Evolutionary conservation across 2,329 filamentous ascomycete species (phyloP), one percentile per base, ranked within the genome.

Genomic region (Graphiopsis chlorocephala): DNA sequence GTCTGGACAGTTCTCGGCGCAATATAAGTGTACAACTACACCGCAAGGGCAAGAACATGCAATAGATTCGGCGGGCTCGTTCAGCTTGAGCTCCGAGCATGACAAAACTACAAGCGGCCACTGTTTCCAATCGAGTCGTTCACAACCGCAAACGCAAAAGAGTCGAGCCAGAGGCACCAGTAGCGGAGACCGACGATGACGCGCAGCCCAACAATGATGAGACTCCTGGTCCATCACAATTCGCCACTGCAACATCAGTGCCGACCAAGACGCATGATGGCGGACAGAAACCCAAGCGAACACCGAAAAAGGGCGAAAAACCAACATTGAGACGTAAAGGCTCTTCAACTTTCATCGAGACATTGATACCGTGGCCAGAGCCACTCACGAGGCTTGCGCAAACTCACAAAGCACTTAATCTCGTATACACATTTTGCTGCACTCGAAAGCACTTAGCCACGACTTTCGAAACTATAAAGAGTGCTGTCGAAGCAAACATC

Each of bases 371-470:
- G 48, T 97, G 94, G 93, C 93, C 93, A 0, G 83, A 86, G 1
- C 82, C 85, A 53, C 91, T 98, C 76, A 89, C 86, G 64, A 81
- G 83, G 48, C 83, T 98, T 10, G 87, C 90, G 28, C 88, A 89
- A 75, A 90, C 89, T 0, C 91, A 98, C 75, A 86, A 88, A 66
- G 94, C 95, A 1, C 80, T 99, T 66, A 99, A 97, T 71, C 80
- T 98, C 1, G 92, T 98, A 0, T 97, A 92, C 72, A 98, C 95
- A 0, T 98, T 99, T 74, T 96, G 92, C 79, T 95, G 89, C 74
- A 94, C 94, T 1, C 88, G 95, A 53, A 97, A 96, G 75, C 91
- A 98, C 72, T 84, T 98, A 29, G 88, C 91, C 0, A 98, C 95
- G 0, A 97, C 94, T 0, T 92, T 97, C 69, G 90, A 95, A 17